Base-by-base conservation (phyloP, 257 asterid genomes). In the Schizonepeta tenuifolia region DNA sequence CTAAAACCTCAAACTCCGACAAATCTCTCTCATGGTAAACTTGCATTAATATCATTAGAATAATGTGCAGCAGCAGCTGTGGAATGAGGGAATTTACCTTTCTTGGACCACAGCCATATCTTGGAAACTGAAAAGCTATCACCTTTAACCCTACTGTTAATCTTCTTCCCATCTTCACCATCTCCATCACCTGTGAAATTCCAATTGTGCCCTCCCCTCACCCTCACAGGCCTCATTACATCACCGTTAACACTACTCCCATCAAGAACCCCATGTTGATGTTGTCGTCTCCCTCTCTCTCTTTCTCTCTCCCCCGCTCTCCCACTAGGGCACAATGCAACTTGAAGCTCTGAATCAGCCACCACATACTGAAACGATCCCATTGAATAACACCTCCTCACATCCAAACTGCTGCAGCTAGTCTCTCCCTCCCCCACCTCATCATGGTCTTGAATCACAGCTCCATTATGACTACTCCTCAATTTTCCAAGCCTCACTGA, bases 51-150 rank as follows among this genome's bases (percentile, higher is more conserved):
- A 58, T 88, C 79, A 70, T 70, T 79, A 44, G 90, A 68, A 79
- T 81, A 75, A 63, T 74, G 79, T 74, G 81, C 67, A 33, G 76
- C 71, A 72, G 81, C 67, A 33, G 76, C 73, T 75, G 74, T 62
- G 26, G 31, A 83, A 77, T 65, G 77, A 44, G 81, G 78, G 71
- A 84, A 79, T 79, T 84, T 89, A 81, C 88, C 93, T 79, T 90
- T 88, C 84, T 87, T 95, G 80, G 98, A 87, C 98, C 99, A 95
- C 36, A 84, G 63, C 99, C 99, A 95, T 14, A 92, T 93, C 86
- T 95, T 95, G 73, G 99, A 95, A 80, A 92, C 92, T 71, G 98
- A 92, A 81, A 92, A 92, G 86, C 99, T 95, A 73, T 95, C 99
- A 74, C 95, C 95, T 86, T 84, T 93, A 86, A 82, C 86, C 71